Percentiles rank a stretch among this genome's conserved stretches.
Evolutionary conservation across 2,329 filamentous ascomycete species (phyloP).

Genomic region (Colletotrichum scovillei): DNA sequence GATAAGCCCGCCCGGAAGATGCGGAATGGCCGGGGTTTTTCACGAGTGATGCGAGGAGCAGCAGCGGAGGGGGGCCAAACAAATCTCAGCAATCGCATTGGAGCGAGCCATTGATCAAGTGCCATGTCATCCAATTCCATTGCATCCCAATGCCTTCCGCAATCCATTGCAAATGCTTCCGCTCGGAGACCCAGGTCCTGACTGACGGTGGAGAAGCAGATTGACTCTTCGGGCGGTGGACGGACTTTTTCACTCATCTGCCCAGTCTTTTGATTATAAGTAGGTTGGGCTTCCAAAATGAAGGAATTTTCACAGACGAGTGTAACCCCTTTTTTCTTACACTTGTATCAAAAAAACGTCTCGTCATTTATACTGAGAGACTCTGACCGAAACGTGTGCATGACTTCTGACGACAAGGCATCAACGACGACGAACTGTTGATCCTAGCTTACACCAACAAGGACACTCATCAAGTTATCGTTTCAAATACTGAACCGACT

Average conservation of each 20-base stretch:
- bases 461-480: background rate
- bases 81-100: constrained; percentile 6
- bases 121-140: background rate
- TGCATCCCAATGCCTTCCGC: constrained; percentile 24
- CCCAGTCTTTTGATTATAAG: constrained; percentile 16
- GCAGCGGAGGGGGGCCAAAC: background rate
- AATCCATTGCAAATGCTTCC: no score
- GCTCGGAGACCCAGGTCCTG: constrained; percentile 1
- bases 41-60: constrained; percentile 1
- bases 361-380: background rate
- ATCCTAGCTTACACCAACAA: constrained; percentile 3
- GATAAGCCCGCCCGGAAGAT: constrained; percentile 23
- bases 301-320: background rate
- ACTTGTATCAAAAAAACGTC: background rate
- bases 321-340: background rate
- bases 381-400: background rate
- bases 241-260: background rate
- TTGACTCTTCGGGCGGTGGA: background rate
- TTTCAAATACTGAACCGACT: background rate
- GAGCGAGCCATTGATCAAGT: constrained; percentile 7
- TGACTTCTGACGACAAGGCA: background rate
- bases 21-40: constrained; percentile 22
- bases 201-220: no score
- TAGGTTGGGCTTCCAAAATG: background rate
- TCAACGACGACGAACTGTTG: background rate